Percentiles rank a stretch among this genome's conserved stretches.
Evolutionary conservation across 768 basidiomycete genomes (phyloP).

Genomic region (Cantharellus cinnabarinus): DNA sequence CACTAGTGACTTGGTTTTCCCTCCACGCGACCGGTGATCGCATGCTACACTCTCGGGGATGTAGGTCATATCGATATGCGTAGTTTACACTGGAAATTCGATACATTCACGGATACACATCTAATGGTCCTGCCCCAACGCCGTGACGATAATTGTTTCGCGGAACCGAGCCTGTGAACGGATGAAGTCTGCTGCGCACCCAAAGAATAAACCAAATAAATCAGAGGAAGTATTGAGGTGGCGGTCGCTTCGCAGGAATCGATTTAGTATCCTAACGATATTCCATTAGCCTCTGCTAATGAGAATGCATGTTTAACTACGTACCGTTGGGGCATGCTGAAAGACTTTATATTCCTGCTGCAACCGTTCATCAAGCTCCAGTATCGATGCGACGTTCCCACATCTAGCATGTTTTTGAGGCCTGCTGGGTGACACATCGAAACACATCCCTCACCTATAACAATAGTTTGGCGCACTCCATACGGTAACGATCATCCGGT

Average conservation of each 20-base stretch:
- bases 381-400: constrained; percentile 87
- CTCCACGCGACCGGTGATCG: no score
- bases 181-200: no score
- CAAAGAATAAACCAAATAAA: no score
- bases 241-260: constrained; percentile 65
- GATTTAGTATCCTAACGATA: constrained; percentile 51
- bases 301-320: constrained; percentile 14
- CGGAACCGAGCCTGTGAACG: no score
- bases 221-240: constrained; percentile 71
- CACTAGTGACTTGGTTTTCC: no score
- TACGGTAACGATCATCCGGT: constrained; percentile 83
- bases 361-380: constrained; percentile 84
- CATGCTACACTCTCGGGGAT: no score
- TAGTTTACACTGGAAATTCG: no score
- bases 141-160: no score
- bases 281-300: neutral
- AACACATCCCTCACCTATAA: constrained; percentile 46
- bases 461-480: constrained; percentile 99
- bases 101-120: no score
- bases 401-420: constrained; percentile 31
- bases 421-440: neutral
- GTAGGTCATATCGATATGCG: no score
- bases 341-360: constrained; percentile 94
- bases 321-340: constrained; percentile 65
- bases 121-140: no score